Percentiles rank a stretch among this genome's conserved stretches.
Evolutionary conservation across 2,329 filamentous ascomycete genomes (phyloP).

Genomic region (Exophiala viscosa): DNA sequence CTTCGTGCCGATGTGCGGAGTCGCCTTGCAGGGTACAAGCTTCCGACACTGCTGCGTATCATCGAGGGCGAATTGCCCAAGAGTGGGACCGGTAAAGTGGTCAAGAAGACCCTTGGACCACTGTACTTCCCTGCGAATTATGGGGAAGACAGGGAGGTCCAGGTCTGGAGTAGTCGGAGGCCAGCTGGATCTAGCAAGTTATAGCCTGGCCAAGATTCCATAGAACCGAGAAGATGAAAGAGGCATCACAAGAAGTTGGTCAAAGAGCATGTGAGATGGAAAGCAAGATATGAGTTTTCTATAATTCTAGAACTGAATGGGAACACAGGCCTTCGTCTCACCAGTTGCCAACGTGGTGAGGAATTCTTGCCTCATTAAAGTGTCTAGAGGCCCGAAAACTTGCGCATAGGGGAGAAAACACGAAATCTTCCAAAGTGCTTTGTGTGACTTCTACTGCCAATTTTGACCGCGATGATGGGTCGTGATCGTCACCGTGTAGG

Average conservation of each 20-base stretch:
- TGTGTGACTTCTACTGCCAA: too few species aligned
- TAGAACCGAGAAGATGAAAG: too few species aligned
- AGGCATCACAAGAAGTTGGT: not conserved
- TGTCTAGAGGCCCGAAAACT: too few species aligned
- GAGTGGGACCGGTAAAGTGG: slow-evolving; percentile 48
- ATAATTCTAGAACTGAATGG: too few species aligned
- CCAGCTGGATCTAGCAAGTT: slow-evolving; percentile 15
- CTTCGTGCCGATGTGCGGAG: slow-evolving; percentile 43
- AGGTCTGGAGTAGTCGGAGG: slow-evolving; percentile 30
- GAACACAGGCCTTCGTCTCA: too few species aligned
- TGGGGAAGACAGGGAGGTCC: slow-evolving; percentile 28
- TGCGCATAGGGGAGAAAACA: too few species aligned
- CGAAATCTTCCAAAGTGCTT: too few species aligned
- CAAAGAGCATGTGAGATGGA: not conserved
- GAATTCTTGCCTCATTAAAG: not conserved
- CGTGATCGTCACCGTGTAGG: slow-evolving; percentile 2
- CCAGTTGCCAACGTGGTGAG: not conserved
- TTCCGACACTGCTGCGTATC: slow-evolving; percentile 47
- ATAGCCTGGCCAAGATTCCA: too few species aligned
- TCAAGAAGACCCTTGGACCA: slow-evolving; percentile 46
- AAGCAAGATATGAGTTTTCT: not conserved
- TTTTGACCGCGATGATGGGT: not conserved
- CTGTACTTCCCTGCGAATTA: slow-evolving; percentile 38
- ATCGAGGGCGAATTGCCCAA: slow-evolving; percentile 47
- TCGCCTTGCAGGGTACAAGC: slow-evolving; percentile 47